phyloP scores from a whole-genome alignment of 2,329 filamentous ascomycete genomes.

The Aspergillus udagawae region DNA sequence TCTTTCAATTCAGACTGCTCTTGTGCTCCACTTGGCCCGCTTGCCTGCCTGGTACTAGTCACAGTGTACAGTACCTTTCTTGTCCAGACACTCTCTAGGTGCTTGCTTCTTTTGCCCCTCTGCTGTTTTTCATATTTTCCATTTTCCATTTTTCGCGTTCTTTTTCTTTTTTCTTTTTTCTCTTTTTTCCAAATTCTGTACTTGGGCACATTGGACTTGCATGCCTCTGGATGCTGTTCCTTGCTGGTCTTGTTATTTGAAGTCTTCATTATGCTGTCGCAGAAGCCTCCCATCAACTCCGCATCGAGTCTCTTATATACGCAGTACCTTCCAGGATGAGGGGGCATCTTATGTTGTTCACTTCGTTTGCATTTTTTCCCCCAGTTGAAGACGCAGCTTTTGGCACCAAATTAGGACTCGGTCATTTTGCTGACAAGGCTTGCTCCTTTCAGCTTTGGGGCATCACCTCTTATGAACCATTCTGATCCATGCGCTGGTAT shows the following conservation, averaged over 20 bases:
- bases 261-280: conserved; percentile 8
- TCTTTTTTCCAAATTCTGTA: conserved; percentile 2
- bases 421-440: conserved; percentile 9
- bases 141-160: neutral
- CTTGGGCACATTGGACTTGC: conserved; percentile 18
- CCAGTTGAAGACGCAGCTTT: neutral
- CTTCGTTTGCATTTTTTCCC: conserved; percentile 5
- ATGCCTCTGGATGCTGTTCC: conserved; percentile 19
- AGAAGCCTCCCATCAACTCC: conserved; percentile 3
- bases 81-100: conserved; percentile 28
- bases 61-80: conserved; percentile 22
- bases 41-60: conserved; percentile 25
- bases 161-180: neutral
- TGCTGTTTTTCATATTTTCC: conserved; percentile 12
- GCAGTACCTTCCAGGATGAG: conserved; percentile 12
- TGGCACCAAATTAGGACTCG: neutral
- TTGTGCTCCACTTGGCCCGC: conserved; percentile 28
- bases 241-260: conserved; percentile 7
- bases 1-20: conserved; percentile 38
- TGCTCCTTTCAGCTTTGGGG: conserved; percentile 46
- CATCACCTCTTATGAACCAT: conserved; percentile 46
- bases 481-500: conserved; percentile 54
- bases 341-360: neutral
- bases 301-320: conserved; percentile 7
- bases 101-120: conserved; percentile 16